These are phyloP conservation scores for Gracilariopsis chorda DNA, from an alignment of 23 red algal species.

Conservation along the genomic window DNA sequence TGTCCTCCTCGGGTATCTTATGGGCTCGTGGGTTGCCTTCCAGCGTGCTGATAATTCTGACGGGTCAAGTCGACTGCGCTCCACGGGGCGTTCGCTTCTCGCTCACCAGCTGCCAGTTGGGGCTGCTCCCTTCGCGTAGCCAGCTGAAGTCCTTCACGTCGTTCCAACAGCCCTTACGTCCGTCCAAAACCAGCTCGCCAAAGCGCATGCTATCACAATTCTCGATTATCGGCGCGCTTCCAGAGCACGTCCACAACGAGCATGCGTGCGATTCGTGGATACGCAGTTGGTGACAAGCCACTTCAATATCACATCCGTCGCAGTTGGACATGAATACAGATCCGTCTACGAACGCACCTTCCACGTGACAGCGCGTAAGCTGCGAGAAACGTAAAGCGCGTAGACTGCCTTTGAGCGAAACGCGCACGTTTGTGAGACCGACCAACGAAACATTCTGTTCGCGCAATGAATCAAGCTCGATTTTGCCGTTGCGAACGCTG, in stretches of 20 bases:
- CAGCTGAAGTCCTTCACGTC: slow-evolving; percentile 19
- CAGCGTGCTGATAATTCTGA: too few relatives aligned
- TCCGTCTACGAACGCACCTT: neutral
- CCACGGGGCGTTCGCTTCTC: too few relatives aligned
- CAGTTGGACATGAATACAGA: neutral
- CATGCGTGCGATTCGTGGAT: neutral
- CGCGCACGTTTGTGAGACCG: neutral
- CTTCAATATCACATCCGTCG: neutral
- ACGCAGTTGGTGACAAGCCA: neutral
- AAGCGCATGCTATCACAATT: neutral
- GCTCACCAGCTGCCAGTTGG: neutral
- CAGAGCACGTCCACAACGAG: neutral
- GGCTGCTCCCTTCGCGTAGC: neutral
- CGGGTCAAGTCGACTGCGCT: too few relatives aligned
- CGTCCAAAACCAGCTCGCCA: neutral
- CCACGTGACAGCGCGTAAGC: slow-evolving; percentile 3
- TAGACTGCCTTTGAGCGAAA: neutral
- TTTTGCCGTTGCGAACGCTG: neutral
- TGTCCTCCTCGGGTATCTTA: too few relatives aligned
- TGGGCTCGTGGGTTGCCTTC: too few relatives aligned
- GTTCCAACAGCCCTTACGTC: neutral
- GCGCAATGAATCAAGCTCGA: neutral
- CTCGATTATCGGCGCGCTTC: neutral
- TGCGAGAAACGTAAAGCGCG: neutral
- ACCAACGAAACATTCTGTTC: neutral